A percentile compares a stretch with the other conserved stretches of the same genome.
Conservation (phyloP, 106 monocot genomes). For the Posidonia australis region DNA sequence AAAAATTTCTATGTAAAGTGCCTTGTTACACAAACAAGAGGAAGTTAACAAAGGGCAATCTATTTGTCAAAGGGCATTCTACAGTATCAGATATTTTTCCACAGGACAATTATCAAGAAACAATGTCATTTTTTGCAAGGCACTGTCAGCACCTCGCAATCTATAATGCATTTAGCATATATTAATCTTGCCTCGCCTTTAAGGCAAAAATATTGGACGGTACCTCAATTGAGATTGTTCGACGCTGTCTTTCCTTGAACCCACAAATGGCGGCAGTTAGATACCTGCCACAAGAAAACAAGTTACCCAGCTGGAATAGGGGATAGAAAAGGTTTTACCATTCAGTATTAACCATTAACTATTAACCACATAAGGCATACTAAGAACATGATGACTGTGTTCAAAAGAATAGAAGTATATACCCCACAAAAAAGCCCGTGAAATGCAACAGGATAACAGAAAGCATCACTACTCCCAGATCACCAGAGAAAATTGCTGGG, state of each 20-base stretch:
- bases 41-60: too few relatives aligned
- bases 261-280: conserved; percentile 22
- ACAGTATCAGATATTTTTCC: too few relatives aligned
- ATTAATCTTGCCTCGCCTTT: too few relatives aligned
- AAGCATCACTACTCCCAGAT: conserved; percentile 29
- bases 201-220: not conserved
- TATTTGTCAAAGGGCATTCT: too few relatives aligned
- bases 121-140: too few relatives aligned
- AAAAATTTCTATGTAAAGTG: not conserved
- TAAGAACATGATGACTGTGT: not conserved
- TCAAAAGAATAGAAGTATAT: not conserved
- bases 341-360: too few relatives aligned
- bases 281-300: not conserved
- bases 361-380: not conserved
- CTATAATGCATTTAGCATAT: too few relatives aligned
- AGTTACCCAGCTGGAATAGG: too few relatives aligned
- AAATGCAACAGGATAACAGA: conserved; percentile 54
- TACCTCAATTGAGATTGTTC: conserved; percentile 80
- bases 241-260: conserved; percentile 42
- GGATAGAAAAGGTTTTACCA: too few relatives aligned
- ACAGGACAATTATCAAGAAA: too few relatives aligned
- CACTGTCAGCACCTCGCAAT: too few relatives aligned
- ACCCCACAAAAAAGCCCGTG: conserved; percentile 61
- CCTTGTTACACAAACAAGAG: too few relatives aligned
- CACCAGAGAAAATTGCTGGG: conserved; percentile 17